phyloP scores from a whole-genome alignment of 495 filamentous ascomycete species.

The Xylaria cubensis region DNA sequence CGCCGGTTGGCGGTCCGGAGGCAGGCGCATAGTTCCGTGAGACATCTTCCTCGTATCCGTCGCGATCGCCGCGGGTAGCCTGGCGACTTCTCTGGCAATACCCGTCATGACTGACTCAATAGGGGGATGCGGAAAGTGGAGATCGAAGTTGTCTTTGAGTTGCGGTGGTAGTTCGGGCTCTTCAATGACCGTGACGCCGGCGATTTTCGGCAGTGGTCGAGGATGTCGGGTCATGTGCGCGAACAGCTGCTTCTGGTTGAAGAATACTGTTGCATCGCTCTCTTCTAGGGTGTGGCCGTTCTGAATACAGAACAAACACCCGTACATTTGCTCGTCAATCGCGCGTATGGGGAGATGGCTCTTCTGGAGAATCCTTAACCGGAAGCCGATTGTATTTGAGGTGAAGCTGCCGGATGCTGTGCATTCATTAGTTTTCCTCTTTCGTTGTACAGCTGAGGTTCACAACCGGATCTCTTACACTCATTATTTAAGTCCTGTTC shows the following conservation, averaged over 20 bases:
- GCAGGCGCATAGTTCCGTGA: constrained; percentile 40
- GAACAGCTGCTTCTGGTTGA: constrained; percentile 47
- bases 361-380: constrained; percentile 51
- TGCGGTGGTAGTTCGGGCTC: constrained; percentile 29
- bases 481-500: constrained; percentile 46
- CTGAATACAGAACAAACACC: constrained; percentile 51
- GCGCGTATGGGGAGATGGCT: constrained; percentile 46
- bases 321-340: constrained; percentile 48
- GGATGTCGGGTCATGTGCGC: constrained; percentile 50
- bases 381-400: constrained; percentile 43
- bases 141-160: constrained; percentile 51
- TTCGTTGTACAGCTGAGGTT: neutral
- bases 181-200: constrained; percentile 49
- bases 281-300: constrained; percentile 44
- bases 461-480: constrained; percentile 33
- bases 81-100: constrained; percentile 37
- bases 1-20: constrained; percentile 45
- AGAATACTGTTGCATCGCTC: constrained; percentile 53
- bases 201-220: constrained; percentile 47
- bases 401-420: constrained; percentile 44
- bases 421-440: constrained; percentile 20
- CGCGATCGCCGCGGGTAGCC: constrained; percentile 46
- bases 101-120: constrained; percentile 38
- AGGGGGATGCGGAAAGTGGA: constrained; percentile 50
- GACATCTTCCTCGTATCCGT: constrained; percentile 39